Conservation (phyloP, 2,329 filamentous ascomycete species). For the Verruconis gallopava region DNA sequence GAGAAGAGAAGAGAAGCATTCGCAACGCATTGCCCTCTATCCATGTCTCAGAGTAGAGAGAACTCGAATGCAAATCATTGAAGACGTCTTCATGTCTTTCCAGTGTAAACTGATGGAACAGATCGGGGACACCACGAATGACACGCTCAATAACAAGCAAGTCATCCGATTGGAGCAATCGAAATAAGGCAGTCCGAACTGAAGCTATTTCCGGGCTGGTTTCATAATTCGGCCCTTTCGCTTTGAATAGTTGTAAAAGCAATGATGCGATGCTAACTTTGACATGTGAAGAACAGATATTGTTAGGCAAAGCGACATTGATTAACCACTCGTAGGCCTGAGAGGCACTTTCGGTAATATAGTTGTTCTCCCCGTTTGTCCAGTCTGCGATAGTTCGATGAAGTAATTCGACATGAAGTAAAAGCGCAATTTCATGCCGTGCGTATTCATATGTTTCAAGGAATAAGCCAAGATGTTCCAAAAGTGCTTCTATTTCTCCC, state of each 20-base stretch:
- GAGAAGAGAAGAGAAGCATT: conserved; percentile 57
- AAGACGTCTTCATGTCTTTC: conserved; percentile 75
- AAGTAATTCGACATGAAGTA: conserved; percentile 55
- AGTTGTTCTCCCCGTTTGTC: conserved; percentile 41
- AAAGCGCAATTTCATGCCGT: conserved; percentile 61
- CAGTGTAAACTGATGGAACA: conserved; percentile 76
- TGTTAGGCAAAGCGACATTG: conserved; percentile 50
- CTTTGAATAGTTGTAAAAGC: conserved; percentile 55
- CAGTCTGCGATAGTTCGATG: conserved; percentile 43
- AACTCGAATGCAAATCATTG: conserved; percentile 62
- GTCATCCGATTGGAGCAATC: conserved; percentile 52
- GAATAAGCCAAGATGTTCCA: conserved; percentile 36
- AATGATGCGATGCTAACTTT: conserved; percentile 56
- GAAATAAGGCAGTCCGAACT: conserved; percentile 59
- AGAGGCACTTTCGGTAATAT: conserved; percentile 52
- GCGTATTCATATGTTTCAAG: conserved; percentile 47
- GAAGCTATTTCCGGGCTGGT: conserved; percentile 46
- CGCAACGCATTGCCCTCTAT: conserved; percentile 76
- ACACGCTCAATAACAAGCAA: conserved; percentile 66
- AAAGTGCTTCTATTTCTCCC: conserved; percentile 29
- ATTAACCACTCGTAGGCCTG: conserved; percentile 74
- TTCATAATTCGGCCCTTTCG: conserved; percentile 51
- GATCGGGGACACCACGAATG: conserved; percentile 51
- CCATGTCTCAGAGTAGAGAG: conserved; percentile 61
- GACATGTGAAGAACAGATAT: conserved; percentile 55